These are phyloP conservation scores for Pseudogymnoascus sp. DNA, from an alignment of 2,329 filamentous ascomycete species.

Conservation along the genomic window DNA sequence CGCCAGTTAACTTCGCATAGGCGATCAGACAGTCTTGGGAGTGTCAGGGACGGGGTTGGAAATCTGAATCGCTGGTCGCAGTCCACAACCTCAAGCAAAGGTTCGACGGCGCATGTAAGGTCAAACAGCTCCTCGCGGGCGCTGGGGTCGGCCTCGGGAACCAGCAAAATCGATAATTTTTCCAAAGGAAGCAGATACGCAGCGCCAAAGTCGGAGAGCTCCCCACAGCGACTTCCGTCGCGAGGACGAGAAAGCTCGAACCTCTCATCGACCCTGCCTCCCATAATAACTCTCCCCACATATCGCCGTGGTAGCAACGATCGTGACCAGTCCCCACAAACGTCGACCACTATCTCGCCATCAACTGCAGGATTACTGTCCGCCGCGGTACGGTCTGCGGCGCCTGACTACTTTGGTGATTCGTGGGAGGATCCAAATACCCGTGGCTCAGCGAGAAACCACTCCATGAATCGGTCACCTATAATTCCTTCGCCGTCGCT, in stretches of 20 bases:
- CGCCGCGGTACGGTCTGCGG: conserved; percentile 23
- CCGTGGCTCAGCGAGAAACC: conserved; percentile 16
- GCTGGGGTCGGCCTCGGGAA: conserved; percentile 23
- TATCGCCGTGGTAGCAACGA: conserved; percentile 18
- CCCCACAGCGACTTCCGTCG: conserved; percentile 16
- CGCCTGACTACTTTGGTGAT: conserved; percentile 26
- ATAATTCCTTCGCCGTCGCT: conserved; percentile 18
- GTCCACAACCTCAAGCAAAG: conserved; percentile 42
- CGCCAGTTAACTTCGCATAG: conserved; percentile 22
- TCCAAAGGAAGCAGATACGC: conserved; percentile 18
- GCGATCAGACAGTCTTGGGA: conserved; percentile 31
- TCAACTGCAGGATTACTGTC: conserved; percentile 28
- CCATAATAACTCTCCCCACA: conserved; percentile 26
- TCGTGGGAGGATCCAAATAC: conserved; percentile 19
- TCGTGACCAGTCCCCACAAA: conserved; percentile 22
- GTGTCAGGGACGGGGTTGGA: conserved; percentile 37
- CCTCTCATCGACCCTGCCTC: conserved; percentile 14
- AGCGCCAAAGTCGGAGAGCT: conserved; percentile 18
- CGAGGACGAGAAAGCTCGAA: conserved; percentile 16
- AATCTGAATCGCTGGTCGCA: conserved; percentile 46
- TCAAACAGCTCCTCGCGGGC: conserved; percentile 15
- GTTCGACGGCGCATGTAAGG: conserved; percentile 28
- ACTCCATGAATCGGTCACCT: conserved; percentile 12
- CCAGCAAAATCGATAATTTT: conserved; percentile 13
- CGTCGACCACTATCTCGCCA: conserved; percentile 24